Conservation (phyloP, 257 asterid genomes). For the Lycium ferocissimum region DNA sequence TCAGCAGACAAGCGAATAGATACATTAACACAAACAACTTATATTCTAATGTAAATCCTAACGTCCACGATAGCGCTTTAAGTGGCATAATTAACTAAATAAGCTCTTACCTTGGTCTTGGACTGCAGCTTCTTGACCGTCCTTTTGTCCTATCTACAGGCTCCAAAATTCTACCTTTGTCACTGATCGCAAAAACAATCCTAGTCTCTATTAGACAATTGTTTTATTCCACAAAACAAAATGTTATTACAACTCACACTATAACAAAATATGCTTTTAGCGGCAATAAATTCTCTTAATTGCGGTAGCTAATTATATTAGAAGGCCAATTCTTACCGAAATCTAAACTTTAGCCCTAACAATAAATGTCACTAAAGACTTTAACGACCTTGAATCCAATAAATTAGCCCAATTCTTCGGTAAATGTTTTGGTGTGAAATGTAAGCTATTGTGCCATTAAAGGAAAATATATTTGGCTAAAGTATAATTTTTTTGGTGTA, state of each 20-base stretch:
- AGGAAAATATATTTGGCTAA: too few species aligned
- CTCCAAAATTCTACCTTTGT: conserved; percentile 84
- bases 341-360: too few species aligned
- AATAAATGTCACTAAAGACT: too few species aligned
- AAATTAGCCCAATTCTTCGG: too few species aligned
- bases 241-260: neutral
- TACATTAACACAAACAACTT: neutral
- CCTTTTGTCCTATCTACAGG: conserved; percentile 66
- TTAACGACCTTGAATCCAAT: too few species aligned
- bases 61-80: neutral
- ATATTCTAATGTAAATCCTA: neutral
- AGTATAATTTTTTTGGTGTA: too few species aligned
- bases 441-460: too few species aligned
- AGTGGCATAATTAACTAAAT: neutral
- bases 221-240: conserved; percentile 1
- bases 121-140: conserved; percentile 92
- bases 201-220: neutral
- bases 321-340: too few species aligned
- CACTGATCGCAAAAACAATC: conserved; percentile 45
- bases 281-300: too few species aligned
- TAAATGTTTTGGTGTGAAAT: too few species aligned
- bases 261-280: too few species aligned
- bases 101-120: conserved; percentile 72
- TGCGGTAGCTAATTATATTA: too few species aligned
- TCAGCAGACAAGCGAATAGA: neutral